phyloP scores from a whole-genome alignment of 2,329 filamentous ascomycete species.

The Xylaria sp. region DNA sequence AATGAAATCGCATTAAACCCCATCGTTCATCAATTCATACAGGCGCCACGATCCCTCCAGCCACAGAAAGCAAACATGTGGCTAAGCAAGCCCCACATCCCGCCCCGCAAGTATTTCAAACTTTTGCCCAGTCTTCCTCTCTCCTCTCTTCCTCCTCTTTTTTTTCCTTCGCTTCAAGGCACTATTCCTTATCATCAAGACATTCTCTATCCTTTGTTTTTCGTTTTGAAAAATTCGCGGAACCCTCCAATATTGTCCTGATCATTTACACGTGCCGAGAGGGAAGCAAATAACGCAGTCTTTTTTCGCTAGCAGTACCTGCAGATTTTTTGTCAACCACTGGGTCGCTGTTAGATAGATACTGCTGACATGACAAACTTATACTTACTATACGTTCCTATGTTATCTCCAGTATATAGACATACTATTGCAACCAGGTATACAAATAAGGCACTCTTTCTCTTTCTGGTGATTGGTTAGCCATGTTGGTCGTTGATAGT shows the following conservation, averaged over 20 bases:
- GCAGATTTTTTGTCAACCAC: constrained; percentile 64
- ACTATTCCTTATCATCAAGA: constrained; percentile 97
- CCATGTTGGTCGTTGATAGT: background rate
- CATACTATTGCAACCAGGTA: constrained; percentile 6
- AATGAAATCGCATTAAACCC: too few relatives aligned
- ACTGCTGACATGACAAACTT: constrained; percentile 78
- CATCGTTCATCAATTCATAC: background rate
- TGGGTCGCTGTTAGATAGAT: constrained; percentile 96
- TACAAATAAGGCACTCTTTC: background rate
- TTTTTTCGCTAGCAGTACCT: constrained; percentile 99
- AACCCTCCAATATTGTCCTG: constrained; percentile 78
- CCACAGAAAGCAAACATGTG: constrained; percentile 12
- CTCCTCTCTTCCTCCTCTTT: constrained; percentile 41
- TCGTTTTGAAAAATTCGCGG: constrained; percentile 50
- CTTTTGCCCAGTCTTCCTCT: background rate
- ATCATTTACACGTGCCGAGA: constrained; percentile 95
- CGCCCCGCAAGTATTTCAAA: constrained; percentile 8
- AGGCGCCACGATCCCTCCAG: background rate
- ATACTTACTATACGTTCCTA: background rate
- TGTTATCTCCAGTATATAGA: constrained; percentile 33
- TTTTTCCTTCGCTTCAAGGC: constrained; percentile 62
- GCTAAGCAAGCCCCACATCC: background rate
- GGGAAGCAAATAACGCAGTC: constrained; percentile 72
- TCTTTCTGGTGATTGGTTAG: background rate
- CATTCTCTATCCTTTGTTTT: constrained; percentile 40